Percentiles rank a stretch among this genome's conserved stretches.
These are phyloP conservation scores for Nakaseomyces uthaithaninus DNA, from an alignment of 1,139 yeast species.

Conservation along the genomic window DNA sequence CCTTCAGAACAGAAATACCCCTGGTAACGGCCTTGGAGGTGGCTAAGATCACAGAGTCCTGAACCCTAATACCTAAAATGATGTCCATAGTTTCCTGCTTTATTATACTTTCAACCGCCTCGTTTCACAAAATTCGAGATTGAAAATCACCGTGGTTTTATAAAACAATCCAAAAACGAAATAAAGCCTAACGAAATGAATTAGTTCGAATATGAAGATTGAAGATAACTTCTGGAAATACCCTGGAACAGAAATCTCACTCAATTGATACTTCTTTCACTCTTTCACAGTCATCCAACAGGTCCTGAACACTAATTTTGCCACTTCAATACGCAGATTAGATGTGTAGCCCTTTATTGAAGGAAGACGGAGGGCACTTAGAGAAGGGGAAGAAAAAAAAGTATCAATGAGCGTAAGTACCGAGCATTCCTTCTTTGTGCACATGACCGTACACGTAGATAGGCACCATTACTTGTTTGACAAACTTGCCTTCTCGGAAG, in stretches of 20 bases:
- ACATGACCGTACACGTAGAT: no score
- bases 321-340: constrained; percentile 7
- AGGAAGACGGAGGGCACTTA: neutral
- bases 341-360: neutral
- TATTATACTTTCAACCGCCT: constrained; percentile 3
- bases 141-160: constrained; percentile 3
- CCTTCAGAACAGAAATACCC: constrained; percentile 84
- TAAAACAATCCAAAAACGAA: no score
- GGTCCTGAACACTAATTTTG: neutral
- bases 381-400: neutral
- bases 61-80: constrained; percentile 74
- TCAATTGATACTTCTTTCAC: no score
- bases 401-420: no score
- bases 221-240: no score
- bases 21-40: constrained; percentile 91
- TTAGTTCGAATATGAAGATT: no score
- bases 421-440: no score
- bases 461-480: no score
- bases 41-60: constrained; percentile 76
- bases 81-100: constrained; percentile 54
- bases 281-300: neutral
- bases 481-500: no score
- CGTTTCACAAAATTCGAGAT: neutral
- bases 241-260: no score
- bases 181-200: no score